Evolutionary conservation across 2,329 filamentous ascomycete genomes (phyloP).

Genomic region (Arthroderma uncinatum): DNA sequence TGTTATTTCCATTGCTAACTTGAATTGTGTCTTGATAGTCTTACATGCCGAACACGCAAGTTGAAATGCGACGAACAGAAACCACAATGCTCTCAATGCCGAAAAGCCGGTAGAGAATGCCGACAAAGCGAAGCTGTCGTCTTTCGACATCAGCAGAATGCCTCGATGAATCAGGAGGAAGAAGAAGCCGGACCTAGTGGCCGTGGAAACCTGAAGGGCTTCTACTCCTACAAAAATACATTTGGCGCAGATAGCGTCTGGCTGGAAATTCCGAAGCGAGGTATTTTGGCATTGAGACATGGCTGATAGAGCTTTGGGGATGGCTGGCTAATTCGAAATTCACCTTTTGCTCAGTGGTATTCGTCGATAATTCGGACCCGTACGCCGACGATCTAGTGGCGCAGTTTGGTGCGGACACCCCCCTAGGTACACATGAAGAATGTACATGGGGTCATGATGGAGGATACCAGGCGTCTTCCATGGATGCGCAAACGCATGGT

Average conservation of each 20-base stretch:
- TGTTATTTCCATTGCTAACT: neutral
- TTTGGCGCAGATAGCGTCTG: constrained; percentile 51
- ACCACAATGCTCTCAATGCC: constrained; percentile 50
- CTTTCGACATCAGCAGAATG: constrained; percentile 59
- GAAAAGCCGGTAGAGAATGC: constrained; percentile 50
- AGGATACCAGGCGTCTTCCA: constrained; percentile 18
- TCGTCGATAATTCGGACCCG: constrained; percentile 51
- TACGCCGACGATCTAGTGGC: constrained; percentile 43
- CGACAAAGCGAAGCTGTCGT: constrained; percentile 52
- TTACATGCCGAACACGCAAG: constrained; percentile 50
- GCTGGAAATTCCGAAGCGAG: constrained; percentile 50
- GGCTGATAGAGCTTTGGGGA: neutral
- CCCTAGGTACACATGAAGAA: constrained; percentile 20
- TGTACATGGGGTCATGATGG: constrained; percentile 24
- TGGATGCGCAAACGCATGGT: constrained; percentile 37
- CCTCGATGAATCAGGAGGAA: constrained; percentile 49
- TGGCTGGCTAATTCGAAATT: neutral
- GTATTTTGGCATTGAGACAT: constrained; percentile 23
- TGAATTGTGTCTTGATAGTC: constrained; percentile 21
- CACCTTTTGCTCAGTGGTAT: constrained; percentile 39
- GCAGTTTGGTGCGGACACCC: constrained; percentile 24
- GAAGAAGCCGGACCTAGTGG: constrained; percentile 28
- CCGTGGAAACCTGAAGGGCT: constrained; percentile 43
- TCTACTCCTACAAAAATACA: constrained; percentile 57
- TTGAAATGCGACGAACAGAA: constrained; percentile 55